phyloP scores from a whole-genome alignment of 345 rosid genomes.

The Jatropha curcas region DNA sequence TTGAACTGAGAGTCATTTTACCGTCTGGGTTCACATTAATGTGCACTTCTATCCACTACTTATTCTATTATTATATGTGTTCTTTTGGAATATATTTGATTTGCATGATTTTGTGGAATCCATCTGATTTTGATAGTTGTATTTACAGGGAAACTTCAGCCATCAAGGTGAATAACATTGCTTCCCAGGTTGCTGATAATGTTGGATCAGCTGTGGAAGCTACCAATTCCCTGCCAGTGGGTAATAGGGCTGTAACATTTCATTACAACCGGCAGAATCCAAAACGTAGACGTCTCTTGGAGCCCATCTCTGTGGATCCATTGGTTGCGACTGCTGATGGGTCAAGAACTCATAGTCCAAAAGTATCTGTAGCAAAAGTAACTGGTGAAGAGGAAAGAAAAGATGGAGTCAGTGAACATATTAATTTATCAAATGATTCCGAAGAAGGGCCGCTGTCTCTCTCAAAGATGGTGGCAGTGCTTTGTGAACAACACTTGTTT shows the following conservation, averaged over 20 bases:
- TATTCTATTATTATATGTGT: background rate
- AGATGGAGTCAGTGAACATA: conserved; percentile 39
- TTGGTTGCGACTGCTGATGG: conserved; percentile 38
- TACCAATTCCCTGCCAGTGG: conserved; percentile 62
- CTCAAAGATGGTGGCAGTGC: conserved; percentile 91
- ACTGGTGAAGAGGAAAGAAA: conserved; percentile 48
- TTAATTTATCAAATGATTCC: conserved; percentile 45
- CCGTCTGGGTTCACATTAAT: background rate
- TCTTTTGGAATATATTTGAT: background rate
- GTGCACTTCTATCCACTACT: background rate
- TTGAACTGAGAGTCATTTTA: background rate
- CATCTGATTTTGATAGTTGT: conserved; percentile 33
- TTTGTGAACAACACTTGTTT: conserved; percentile 89
- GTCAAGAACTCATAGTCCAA: conserved; percentile 36
- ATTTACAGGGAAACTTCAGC: conserved; percentile 88
- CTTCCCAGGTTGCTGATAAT: conserved; percentile 80
- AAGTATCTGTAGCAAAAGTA: conserved; percentile 33
- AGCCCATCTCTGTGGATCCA: conserved; percentile 42
- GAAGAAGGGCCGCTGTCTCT: conserved; percentile 67
- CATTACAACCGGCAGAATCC: conserved; percentile 83
- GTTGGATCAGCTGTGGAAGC: conserved; percentile 82
- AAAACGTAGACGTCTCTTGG: conserved; percentile 87
- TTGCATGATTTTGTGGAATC: conserved; percentile 2
- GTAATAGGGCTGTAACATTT: conserved; percentile 55
- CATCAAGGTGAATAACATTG: conserved; percentile 90